A percentile compares a stretch with the other conserved stretches of the same genome.
Evolutionary conservation across 116 monocot genomes (phyloP).

Genomic region (Iris pallida): DNA sequence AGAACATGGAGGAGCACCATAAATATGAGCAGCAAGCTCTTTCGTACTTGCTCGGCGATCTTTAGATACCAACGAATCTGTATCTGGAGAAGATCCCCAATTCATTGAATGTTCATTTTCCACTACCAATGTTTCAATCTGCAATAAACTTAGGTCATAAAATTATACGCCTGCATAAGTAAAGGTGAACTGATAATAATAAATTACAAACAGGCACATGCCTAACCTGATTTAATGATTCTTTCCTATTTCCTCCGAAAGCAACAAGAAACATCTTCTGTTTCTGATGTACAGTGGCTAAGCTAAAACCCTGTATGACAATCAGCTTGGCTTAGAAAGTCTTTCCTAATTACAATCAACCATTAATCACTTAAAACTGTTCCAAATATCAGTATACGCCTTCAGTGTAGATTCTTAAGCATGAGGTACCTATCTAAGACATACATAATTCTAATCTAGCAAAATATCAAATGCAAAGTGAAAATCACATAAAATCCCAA

Average conservation of each 20-base stretch:
- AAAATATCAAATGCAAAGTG: no score
- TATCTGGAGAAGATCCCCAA: slow-evolving; percentile 64
- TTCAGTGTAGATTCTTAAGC: no score
- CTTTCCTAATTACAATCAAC: no score
- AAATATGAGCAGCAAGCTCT: slow-evolving; percentile 49
- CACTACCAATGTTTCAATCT: slow-evolving; percentile 83
- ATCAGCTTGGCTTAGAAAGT: background rate
- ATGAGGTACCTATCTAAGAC: no score
- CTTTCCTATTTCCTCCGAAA: slow-evolving; percentile 94
- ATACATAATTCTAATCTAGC: no score
- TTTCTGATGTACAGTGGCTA: slow-evolving; percentile 69
- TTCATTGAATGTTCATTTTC: slow-evolving; percentile 57
- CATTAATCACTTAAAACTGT: no score
- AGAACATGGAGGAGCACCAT: slow-evolving; percentile 22
- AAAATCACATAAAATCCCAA: no score
- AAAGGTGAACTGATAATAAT: background rate
- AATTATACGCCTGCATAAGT: no score
- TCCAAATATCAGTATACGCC: no score
- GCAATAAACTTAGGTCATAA: slow-evolving; percentile 8
- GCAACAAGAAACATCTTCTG: slow-evolving; percentile 75
- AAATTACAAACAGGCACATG: background rate
- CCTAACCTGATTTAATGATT: slow-evolving; percentile 77
- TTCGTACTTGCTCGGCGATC: slow-evolving; percentile 29
- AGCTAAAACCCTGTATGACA: slow-evolving; percentile 66
- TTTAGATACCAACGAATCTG: slow-evolving; percentile 38